Base-by-base conservation (phyloP, 108 stramenopile species). In the Schizochytrium sp. region DNA sequence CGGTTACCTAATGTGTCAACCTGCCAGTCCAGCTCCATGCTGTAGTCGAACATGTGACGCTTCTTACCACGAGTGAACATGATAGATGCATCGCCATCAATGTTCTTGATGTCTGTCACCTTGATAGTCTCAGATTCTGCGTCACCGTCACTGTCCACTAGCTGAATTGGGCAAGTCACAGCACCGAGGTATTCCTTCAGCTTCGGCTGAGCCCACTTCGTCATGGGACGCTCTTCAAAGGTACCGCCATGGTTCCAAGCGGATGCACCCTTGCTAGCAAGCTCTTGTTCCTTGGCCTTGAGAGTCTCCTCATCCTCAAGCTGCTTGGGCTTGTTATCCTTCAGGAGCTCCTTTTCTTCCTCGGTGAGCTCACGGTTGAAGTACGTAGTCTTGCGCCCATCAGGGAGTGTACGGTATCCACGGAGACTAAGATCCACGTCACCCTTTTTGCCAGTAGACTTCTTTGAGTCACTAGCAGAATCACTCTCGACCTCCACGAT, bases 171-270 rank as follows among this genome's bases (percentile, higher is more conserved):
- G 50, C 92, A 91, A 8, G 92, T 93, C 7, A 95, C 88, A 38
- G 92, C 89, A 58, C 91, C 87, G 3, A 97, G 61, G 46, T 92
- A 90, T 12, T 91, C 72, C 40, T 89, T 90, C 28, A 97, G 89
- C 19, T 89, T 91, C 12, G 89, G 87, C 46, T 90, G 91, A 87
- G 95, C 96, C 96, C 96, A 97, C 10, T 94, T 93, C 13, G 94
- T 95, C 38, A 94, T 93, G 90, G 96, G 95, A 88, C 96, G 96
- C 92, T 97, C 97, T 91, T 98, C 98, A 95, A 96, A 98, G 0
- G 98, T 98, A 0, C 97, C 97, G 1, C 96, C 96, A 72, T 93
- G 89, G 89, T 98, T 98, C 98, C 98, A 98, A 10, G 93, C 96
- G 19, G 93, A 91, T 19, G 61, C 96, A 46, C 72, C 92, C 4